Conservation (phyloP, 148 eudicot genomes). For the Vaccinium myrtillus region DNA sequence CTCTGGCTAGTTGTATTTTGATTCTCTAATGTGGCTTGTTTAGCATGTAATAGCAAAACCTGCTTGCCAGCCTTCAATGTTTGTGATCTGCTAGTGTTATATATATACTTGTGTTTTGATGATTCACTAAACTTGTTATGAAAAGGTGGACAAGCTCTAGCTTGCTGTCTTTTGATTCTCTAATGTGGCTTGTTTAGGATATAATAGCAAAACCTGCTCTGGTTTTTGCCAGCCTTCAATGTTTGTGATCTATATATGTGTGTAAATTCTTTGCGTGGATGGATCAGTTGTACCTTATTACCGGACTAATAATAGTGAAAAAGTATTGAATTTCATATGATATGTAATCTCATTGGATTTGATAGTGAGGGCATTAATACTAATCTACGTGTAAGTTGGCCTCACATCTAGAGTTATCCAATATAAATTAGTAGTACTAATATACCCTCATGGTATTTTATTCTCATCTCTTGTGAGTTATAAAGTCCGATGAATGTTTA, state of each 20-base stretch:
- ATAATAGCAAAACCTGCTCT: not conserved
- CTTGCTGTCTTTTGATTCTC: not conserved
- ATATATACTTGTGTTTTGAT: not conserved
- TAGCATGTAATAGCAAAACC: not conserved
- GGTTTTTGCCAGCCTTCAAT: not conserved
- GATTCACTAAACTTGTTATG: not conserved
- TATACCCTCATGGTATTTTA: not conserved
- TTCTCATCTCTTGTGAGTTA: not conserved
- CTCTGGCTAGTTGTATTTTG: not conserved
- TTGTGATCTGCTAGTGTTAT: not conserved
- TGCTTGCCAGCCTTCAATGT: not conserved
- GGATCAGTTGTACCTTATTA: not conserved
- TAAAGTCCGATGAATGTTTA: not conserved
- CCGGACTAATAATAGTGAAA: not conserved
- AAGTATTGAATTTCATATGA: not conserved
- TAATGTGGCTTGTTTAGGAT: not conserved
- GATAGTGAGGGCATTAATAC: not conserved
- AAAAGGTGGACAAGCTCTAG: not conserved
- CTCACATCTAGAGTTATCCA: too few relatives aligned
- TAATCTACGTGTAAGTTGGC: not conserved
- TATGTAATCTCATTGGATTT: not conserved
- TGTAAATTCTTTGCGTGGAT: not conserved
- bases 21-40: not conserved
- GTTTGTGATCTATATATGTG: not conserved
- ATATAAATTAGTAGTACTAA: too few relatives aligned